Conservation (phyloP, 2,329 filamentous ascomycete genomes). For the Pseudogymnoascus sp. region DNA sequence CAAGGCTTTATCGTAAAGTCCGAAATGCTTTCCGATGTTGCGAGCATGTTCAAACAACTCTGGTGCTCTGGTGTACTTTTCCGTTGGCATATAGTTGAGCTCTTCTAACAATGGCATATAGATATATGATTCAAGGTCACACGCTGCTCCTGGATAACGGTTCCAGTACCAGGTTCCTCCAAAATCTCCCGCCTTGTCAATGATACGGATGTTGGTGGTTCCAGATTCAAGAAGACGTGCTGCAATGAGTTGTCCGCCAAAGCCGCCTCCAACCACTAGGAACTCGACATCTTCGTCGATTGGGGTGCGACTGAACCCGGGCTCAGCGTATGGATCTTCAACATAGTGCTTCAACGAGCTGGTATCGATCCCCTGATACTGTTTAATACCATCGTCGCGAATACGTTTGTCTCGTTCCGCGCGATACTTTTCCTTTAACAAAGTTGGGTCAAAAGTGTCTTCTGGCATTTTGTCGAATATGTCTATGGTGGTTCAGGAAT, state of each 20-base stretch:
- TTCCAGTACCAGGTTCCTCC: conserved; percentile 46
- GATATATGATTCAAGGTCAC: conserved; percentile 54
- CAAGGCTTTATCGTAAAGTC: background rate
- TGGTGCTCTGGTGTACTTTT: conserved; percentile 17
- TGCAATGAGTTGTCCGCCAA: conserved; percentile 10
- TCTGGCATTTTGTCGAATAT: background rate
- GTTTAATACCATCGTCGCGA: conserved; percentile 11
- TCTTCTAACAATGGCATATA: conserved; percentile 57
- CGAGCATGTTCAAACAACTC: background rate
- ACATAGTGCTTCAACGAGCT: conserved; percentile 12
- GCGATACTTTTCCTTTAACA: conserved; percentile 4
- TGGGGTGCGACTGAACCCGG: background rate
- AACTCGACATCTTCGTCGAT: background rate
- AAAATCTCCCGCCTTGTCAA: conserved; percentile 42
- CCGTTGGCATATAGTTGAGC: conserved; percentile 49
- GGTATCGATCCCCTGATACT: conserved; percentile 12
- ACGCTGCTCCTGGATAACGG: conserved; percentile 41
- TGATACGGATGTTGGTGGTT: conserved; percentile 32
- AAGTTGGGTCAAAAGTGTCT: background rate
- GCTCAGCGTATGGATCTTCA: conserved; percentile 14
- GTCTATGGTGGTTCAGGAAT: background rate
- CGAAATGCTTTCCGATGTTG: background rate
- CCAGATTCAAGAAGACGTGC: conserved; percentile 14
- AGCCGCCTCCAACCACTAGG: background rate
- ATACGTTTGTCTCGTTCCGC: conserved; percentile 15